A percentile compares a stretch with the other conserved stretches of the same genome.
These are phyloP conservation scores for Arabidopsis thaliana DNA, from an alignment of 345 rosid genomes.

Conservation along the genomic window TAIR10.1 NC_003076.8:15985001-15985500, in stretches of 20 bases:
- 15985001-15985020: too few relatives aligned
- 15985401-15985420: not conserved
- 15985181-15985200: not conserved
- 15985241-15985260: not conserved
- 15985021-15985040: too few relatives aligned
- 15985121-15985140: too few relatives aligned
- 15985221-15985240: not conserved
- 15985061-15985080: too few relatives aligned
- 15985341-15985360: slow-evolving; percentile 8
- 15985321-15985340: slow-evolving; percentile 25
- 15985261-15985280: slow-evolving; percentile 37
- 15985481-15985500: not conserved
- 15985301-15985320: slow-evolving; percentile 31
- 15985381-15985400: slow-evolving; percentile 9
- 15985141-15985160: not conserved
- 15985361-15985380: slow-evolving; percentile 41
- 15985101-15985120: too few relatives aligned
- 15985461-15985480: slow-evolving; percentile 21
- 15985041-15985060: too few relatives aligned
- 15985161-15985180: not conserved
- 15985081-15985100: too few relatives aligned
- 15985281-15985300: slow-evolving; percentile 14
- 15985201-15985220: not conserved
- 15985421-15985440: not conserved
- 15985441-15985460: not conserved